These are phyloP conservation scores for Heliamphora pulchella DNA, from an alignment of 179 eudicot species.

Conservation along the genomic window DNA sequence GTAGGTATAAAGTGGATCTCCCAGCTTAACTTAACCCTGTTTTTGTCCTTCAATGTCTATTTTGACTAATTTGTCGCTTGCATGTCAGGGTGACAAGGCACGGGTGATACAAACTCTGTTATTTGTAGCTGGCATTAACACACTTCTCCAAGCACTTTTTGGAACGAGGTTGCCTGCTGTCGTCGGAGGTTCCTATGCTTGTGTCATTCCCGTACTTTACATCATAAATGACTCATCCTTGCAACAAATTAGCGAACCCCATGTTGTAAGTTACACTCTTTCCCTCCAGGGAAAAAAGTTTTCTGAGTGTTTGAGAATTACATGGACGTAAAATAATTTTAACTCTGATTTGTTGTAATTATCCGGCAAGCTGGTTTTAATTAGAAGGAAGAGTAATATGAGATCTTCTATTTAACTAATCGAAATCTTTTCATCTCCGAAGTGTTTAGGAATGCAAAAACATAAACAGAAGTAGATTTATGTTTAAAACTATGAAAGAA, in stretches of 20 bases:
- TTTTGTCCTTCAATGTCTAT: not conserved
- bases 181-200: constrained; percentile 91
- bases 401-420: no score
- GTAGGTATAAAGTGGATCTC: constrained; percentile 4
- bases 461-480: not conserved
- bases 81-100: constrained; percentile 87
- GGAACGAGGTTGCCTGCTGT: constrained; percentile 94
- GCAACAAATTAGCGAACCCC: constrained; percentile 56
- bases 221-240: constrained; percentile 82
- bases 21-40: not conserved
- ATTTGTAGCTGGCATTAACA: constrained; percentile 90
- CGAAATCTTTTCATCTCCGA: not conserved
- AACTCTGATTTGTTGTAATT: no score
- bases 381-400: no score
- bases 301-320: no score
- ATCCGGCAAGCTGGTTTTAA: no score
- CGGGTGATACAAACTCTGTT: constrained; percentile 86
- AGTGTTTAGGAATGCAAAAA: not conserved
- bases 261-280: constrained; percentile 52
- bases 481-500: not conserved
- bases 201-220: constrained; percentile 70
- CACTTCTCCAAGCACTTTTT: constrained; percentile 89
- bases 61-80: constrained; percentile 16
- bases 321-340: no score
- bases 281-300: no score